Conservation (phyloP, 2,329 filamentous ascomycete genomes). For the Pseudocercospora vitis region DNA sequence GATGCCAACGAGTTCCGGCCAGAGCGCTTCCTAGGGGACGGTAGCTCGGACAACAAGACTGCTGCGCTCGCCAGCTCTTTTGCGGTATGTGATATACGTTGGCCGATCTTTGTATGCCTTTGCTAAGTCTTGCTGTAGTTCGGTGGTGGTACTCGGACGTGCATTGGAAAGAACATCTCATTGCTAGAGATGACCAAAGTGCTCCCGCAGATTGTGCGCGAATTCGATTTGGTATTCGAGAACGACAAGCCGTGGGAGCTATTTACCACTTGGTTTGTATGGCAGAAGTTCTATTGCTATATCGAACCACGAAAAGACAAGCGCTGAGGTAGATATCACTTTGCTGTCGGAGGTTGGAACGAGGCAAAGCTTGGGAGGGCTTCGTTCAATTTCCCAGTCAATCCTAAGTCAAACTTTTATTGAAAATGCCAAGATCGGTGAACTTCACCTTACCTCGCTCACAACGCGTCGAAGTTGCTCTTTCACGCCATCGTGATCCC, state of each 20-base stretch:
- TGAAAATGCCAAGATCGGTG: too few species aligned
- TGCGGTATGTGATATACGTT: not conserved
- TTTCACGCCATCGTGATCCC: too few species aligned
- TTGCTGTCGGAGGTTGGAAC: too few species aligned
- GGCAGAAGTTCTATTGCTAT: slow-evolving; percentile 14
- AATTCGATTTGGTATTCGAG: slow-evolving; percentile 24
- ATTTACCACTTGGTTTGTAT: slow-evolving; percentile 14
- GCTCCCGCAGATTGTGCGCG: slow-evolving; percentile 31
- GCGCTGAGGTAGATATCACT: not conserved
- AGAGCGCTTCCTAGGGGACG: slow-evolving; percentile 46
- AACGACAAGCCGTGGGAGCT: slow-evolving; percentile 10
- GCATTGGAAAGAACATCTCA: slow-evolving; percentile 37
- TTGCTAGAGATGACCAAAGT: slow-evolving; percentile 35
- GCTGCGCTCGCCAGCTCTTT: slow-evolving; percentile 6
- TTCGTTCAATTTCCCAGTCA: not conserved
- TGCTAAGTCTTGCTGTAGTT: slow-evolving; percentile 6
- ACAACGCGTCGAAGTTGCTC: too few species aligned
- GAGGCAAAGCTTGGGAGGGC: too few species aligned
- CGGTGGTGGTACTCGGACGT: slow-evolving; percentile 38
- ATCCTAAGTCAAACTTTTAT: too few species aligned
- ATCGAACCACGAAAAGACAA: slow-evolving; percentile 1
- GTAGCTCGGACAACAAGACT: not conserved
- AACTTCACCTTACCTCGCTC: too few species aligned
- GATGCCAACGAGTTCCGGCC: slow-evolving; percentile 48
- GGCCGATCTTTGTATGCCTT: not conserved